phyloP scores from a whole-genome alignment of 768 basidiomycete genomes.

The Lepiota brunneoincarnata region DNA sequence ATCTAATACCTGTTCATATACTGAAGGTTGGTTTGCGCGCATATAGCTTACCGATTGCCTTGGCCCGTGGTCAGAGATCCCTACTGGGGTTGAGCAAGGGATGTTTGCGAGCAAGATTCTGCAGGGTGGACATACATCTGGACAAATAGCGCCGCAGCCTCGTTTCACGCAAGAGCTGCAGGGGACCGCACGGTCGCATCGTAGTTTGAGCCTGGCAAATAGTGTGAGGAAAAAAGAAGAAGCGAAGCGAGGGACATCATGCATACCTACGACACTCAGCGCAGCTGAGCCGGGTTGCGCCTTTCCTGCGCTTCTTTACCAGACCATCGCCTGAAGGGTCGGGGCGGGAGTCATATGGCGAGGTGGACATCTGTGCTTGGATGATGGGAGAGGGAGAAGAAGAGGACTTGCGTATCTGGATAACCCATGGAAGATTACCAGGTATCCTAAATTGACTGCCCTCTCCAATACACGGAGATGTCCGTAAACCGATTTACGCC shows the following conservation, averaged over 20 bases:
- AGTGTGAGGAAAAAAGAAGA: conserved; percentile 8
- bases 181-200: conserved; percentile 75
- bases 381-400: conserved; percentile 22
- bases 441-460: conserved; percentile 2
- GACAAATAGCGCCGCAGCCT: conserved; percentile 79
- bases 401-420: conserved; percentile 8
- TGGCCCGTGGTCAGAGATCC: conserved; percentile 68
- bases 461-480: conserved; percentile 1
- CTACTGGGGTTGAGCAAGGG: conserved; percentile 25
- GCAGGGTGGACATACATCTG: conserved; percentile 50
- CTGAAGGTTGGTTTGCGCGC: neutral
- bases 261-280: conserved; percentile 74
- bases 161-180: conserved; percentile 81
- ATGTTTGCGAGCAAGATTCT: conserved; percentile 11
- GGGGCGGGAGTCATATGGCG: conserved; percentile 27
- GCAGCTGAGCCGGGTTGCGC: conserved; percentile 74
- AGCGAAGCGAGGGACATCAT: conserved; percentile 8
- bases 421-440: conserved; percentile 1
- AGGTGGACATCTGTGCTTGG: conserved; percentile 29
- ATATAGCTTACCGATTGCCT: conserved; percentile 61
- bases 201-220: conserved; percentile 53
- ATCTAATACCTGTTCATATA: conserved; percentile 35
- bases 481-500: conserved; percentile 11
- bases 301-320: conserved; percentile 61
- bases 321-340: conserved; percentile 26